A percentile compares a stretch with the other conserved stretches of the same genome.
Evolutionary conservation across 2,329 filamentous ascomycete species (phyloP).

Genomic region (Cephalotrichum gorgonifer): DNA sequence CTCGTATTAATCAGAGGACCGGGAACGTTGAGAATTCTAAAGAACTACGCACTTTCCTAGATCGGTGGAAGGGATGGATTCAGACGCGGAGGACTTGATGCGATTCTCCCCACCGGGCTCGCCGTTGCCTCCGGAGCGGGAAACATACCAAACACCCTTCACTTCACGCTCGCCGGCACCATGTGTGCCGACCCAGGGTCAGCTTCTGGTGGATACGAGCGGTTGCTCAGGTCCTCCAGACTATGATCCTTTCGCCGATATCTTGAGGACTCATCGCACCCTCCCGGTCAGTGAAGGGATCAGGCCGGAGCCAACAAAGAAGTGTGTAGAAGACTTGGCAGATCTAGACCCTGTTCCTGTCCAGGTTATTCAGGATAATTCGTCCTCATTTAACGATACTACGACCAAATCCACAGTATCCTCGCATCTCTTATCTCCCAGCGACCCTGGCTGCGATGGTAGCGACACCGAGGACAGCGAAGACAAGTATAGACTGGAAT

Average conservation of each 20-base stretch:
- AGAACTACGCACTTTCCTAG: neutral
- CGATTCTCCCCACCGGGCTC: constrained; percentile 7
- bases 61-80: neutral
- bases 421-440: neutral
- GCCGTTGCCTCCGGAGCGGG: neutral
- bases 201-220: neutral
- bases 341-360: neutral
- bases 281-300: neutral
- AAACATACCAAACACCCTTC: neutral
- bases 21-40: no score
- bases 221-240: neutral
- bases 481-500: constrained; percentile 16
- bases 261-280: neutral
- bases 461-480: constrained; percentile 13
- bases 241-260: neutral
- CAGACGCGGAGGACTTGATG: neutral
- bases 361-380: neutral
- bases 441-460: neutral
- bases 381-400: neutral
- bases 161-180: neutral
- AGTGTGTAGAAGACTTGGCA: neutral
- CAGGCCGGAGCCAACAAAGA: neutral
- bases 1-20: no score
- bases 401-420: neutral
- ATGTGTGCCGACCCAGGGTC: neutral